These are phyloP conservation scores for Malus hybrid DNA, from an alignment of 331 rosid genomes.

Conservation along the genomic window DNA sequence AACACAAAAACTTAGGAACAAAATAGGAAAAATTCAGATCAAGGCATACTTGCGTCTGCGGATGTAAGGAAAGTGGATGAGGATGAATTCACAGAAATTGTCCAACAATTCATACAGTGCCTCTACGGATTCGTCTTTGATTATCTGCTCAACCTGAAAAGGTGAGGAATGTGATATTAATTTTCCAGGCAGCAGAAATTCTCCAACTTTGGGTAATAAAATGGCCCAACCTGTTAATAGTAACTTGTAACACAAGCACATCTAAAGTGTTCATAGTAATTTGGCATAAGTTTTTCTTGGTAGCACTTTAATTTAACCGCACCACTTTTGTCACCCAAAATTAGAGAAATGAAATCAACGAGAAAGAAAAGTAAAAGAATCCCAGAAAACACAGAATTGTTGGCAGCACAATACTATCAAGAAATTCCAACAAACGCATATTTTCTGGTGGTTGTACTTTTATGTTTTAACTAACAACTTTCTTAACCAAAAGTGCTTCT, in stretches of 20 bases:
- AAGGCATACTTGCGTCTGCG: constrained; percentile 47
- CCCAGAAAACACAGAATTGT: background rate
- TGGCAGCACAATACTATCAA: background rate
- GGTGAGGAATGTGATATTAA: background rate
- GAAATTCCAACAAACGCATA: background rate
- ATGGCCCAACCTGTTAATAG: no score
- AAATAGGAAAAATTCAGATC: background rate
- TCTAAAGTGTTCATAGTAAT: no score
- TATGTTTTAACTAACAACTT: background rate
- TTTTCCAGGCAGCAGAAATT: no score
- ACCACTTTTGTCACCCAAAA: background rate
- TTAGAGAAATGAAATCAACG: background rate
- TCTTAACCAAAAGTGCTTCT: background rate
- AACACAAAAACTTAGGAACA: background rate
- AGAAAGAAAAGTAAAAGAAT: background rate
- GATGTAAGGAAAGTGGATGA: constrained; percentile 44
- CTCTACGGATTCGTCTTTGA: constrained; percentile 41
- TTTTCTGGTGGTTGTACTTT: background rate
- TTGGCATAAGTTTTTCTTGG: no score
- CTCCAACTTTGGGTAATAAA: no score
- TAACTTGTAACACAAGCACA: no score
- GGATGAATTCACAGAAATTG: constrained; percentile 50
- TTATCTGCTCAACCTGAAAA: constrained; percentile 56
- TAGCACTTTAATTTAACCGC: no score
- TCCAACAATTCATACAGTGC: constrained; percentile 53